Base-by-base conservation (phyloP, 208 protist species). In the Leishmania mexicana region DNA sequence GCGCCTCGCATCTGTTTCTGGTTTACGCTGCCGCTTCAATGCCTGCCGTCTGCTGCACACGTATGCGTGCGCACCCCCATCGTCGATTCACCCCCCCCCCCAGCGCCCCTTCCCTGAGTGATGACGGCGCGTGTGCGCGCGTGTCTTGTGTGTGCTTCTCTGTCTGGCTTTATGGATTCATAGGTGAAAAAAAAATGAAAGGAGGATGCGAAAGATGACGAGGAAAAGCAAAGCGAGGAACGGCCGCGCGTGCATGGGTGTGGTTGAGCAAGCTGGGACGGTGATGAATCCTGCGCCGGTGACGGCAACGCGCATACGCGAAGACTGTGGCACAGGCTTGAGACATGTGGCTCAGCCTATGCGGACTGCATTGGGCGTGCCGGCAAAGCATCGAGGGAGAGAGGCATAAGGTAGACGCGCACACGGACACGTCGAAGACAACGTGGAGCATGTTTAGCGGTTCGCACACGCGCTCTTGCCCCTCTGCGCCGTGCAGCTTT, bases 101-200 rank as follows among this genome's bases (percentile, higher is more conserved):
- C 13, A 11, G 35, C 31, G 13, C 64, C 35, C 28, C 6, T 38
- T 24, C 3, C n/a, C 0, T 10, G 35, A 1, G 4, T 24, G 28
- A 42, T 11, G 35, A 35, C 64, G 13, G 21, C 4, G 65, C 40
- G 38, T 24, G 21, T 42, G 72, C 28, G 28, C 45, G 28, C 15
- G 78, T 38, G 35, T 72, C 19, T 75, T 81, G 21, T 17, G 35
- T 86, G 19, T 65, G 49, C 35, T 11, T 28, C 3, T 67, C n/a
- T 57, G 60, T 49, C 2, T 71, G 40, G 4, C 76, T 74, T 78
- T 45, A 74, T 40, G 15, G 2, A 21, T 75, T 54, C 10, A 57
- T 28, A 13, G 6, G 49, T 17, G 24, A 62, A 64, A 10, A 2
- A 62, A 62, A 35, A 64, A 24, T 49, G n/a, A 58, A 75, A 42